These are phyloP conservation scores for Davidsoniella virescens DNA, from an alignment of 2,329 filamentous ascomycete species.

Conservation along the genomic window DNA sequence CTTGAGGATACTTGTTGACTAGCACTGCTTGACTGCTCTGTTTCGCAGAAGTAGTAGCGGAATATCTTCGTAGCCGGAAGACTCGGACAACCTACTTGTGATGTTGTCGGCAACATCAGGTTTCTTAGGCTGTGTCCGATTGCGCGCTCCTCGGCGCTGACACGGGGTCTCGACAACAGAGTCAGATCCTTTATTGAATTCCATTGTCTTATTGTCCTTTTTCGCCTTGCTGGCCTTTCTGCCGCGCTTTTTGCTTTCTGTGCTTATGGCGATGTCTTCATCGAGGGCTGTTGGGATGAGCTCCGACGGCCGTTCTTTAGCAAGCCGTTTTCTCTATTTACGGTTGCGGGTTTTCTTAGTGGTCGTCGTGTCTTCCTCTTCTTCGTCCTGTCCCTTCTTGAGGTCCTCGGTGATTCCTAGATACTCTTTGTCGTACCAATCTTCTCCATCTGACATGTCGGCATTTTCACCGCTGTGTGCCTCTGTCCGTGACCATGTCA, in stretches of 20 bases:
- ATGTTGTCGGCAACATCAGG: too few species aligned
- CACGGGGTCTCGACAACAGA: too few species aligned
- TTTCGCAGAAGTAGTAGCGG: constrained; percentile 5
- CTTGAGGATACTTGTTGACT: too few species aligned
- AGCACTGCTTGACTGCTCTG: neutral
- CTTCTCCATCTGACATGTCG: constrained; percentile 76
- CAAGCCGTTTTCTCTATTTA: constrained; percentile 21
- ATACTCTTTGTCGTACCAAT: constrained; percentile 74
- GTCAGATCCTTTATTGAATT: too few species aligned
- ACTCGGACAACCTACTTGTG: neutral
- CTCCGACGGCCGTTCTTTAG: neutral
- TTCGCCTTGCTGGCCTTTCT: too few species aligned
- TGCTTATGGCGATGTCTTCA: neutral
- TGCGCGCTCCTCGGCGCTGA: too few species aligned
- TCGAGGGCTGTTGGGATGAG: neutral
- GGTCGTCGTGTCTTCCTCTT: constrained; percentile 55
- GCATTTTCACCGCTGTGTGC: constrained; percentile 48
- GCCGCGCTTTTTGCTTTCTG: neutral
- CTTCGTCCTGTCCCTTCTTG: constrained; percentile 68
- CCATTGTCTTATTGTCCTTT: too few species aligned
- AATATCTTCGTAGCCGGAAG: constrained; percentile 4
- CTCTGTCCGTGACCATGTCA: constrained; percentile 64
- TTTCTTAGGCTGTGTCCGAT: too few species aligned
- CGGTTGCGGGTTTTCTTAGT: constrained; percentile 46
- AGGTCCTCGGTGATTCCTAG: constrained; percentile 60